Base-by-base conservation (phyloP, 116 monocot species). In the Dioscorea cayenensis region DNA sequence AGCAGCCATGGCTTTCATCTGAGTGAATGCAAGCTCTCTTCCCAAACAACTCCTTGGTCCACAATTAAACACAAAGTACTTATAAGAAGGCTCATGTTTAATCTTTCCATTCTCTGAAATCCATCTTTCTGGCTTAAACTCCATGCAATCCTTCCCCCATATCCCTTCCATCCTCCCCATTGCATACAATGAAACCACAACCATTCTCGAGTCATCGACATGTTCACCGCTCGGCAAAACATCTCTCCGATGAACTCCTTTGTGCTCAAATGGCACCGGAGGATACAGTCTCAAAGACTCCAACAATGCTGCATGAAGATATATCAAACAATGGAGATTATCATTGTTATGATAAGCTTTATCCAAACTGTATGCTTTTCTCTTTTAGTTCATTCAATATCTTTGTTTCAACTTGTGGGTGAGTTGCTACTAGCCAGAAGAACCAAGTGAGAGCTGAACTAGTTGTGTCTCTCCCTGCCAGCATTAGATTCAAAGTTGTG, bases 101-200 rank as follows among this genome's bases (percentile, higher is more conserved):
- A 83, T 37, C 72, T 48, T 72, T 5, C 83, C 76, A 6, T 27
- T 7, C n/a, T 76, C 79, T 19, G 71, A 36, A 32, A 83, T 79
- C 83, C 83, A 83, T 65, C 83, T 35, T 72, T 83, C 83, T 32
- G 83, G 83, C 64, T 18, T 51, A 72, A 76, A 83, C 58, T 76
- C 76, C 28, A 17, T 16, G 69, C 68, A 75, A 58, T 83, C 83
- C 29, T 67, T 21, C 13, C 83, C 83, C 83, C 83, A 83, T 27
- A 83, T 63, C 6, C 79, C 75, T 50, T 79, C 73, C 72, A 83
- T 75, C 75, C 83, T 75, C 51, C 63, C 80, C 84, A 84, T 80
- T 14, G 66, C 23, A 62, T 80, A 80, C 67, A 77, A 3, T 2
- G 72, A 79, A 9, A 84, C 61, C 13, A 90, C 6, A 2, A 90